phyloP scores from a whole-genome alignment of 768 basidiomycete species.

The Pisolithus sp. region DNA sequence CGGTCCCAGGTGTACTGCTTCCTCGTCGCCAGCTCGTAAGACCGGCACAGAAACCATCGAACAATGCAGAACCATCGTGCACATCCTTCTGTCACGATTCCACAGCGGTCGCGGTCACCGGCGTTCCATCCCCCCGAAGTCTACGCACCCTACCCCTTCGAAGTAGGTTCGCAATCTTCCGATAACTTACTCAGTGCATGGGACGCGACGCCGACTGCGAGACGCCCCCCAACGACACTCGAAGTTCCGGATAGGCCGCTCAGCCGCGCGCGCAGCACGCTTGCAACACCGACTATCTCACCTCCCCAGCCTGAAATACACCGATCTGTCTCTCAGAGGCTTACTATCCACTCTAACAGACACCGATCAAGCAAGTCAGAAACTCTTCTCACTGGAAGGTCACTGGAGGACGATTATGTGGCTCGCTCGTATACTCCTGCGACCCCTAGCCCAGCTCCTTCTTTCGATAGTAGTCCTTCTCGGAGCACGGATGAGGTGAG shows the following conservation, averaged over 20 bases:
- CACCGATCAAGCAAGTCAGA: constrained; percentile 40
- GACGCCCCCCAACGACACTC: constrained; percentile 16
- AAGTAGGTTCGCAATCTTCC: constrained; percentile 17
- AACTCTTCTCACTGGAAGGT: constrained; percentile 12
- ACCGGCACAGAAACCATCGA: background rate
- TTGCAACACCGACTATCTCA: constrained; percentile 24
- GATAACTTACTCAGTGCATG: constrained; percentile 27
- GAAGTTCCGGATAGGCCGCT: constrained; percentile 21
- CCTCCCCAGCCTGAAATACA: constrained; percentile 52
- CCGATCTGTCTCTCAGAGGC: constrained; percentile 38
- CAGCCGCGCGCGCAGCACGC: constrained; percentile 35
- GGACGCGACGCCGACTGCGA: constrained; percentile 25
- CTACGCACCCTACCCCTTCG: constrained; percentile 28
- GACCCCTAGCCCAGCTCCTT: constrained; percentile 29
- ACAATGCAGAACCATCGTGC: constrained; percentile 26
- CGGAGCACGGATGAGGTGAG: constrained; percentile 28
- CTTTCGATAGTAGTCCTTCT: constrained; percentile 22
- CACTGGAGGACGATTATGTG: constrained; percentile 10
- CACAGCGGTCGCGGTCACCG: constrained; percentile 29
- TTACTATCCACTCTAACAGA: constrained; percentile 20
- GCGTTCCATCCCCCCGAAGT: constrained; percentile 22
- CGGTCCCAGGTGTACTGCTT: background rate
- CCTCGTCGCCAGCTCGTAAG: background rate
- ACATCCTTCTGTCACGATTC: constrained; percentile 34
- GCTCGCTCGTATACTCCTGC: constrained; percentile 30